Conservation (phyloP, 106 monocot species). For the Vanilla planifolia region DNA sequence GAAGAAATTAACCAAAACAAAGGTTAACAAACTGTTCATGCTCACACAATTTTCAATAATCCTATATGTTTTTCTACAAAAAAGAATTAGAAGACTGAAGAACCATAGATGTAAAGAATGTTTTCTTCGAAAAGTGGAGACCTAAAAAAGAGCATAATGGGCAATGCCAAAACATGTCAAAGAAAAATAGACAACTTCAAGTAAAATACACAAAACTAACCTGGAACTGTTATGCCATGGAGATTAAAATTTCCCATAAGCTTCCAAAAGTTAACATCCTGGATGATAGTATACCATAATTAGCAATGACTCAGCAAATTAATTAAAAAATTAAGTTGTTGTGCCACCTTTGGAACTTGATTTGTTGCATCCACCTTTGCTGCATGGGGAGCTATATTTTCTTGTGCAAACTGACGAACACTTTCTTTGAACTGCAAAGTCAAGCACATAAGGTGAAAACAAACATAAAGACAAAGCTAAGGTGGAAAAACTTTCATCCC, state of each 20-base stretch:
- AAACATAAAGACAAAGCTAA: not conserved
- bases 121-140: no score
- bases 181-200: not conserved
- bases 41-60: no score
- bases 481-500: no score
- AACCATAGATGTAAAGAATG: no score
- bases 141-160: no score
- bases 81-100: no score
- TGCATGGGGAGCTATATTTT: conserved; percentile 88
- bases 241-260: conserved; percentile 98
- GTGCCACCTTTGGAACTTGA: conserved; percentile 70
- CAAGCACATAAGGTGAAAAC: conserved; percentile 9
- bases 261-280: conserved; percentile 91
- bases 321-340: not conserved
- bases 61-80: no score
- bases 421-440: conserved; percentile 82
- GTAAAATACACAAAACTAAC: conserved; percentile 25
- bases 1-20: no score
- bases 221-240: conserved; percentile 92
- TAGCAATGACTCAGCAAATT: conserved; percentile 1
- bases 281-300: conserved; percentile 10
- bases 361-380: conserved; percentile 68
- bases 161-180: no score
- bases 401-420: conserved; percentile 80
- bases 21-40: no score